Evolutionary conservation across 164 flowering plant genomes (phyloP).

Genomic region (Magnolia officinalis): DNA sequence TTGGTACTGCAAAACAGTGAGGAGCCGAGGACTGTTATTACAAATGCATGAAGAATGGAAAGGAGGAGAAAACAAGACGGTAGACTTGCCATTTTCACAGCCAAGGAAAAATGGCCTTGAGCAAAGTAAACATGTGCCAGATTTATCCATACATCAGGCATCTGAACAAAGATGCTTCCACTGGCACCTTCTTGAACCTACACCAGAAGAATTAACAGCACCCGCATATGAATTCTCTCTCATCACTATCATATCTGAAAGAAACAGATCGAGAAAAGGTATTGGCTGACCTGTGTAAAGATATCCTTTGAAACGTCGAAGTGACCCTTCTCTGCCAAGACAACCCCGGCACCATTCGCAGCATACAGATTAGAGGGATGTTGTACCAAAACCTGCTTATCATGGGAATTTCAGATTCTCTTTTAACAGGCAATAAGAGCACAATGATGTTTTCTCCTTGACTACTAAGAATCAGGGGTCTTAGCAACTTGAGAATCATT

Average conservation of each 20-base stretch:
- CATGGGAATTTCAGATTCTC: not conserved
- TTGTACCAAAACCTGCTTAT: constrained; percentile 64
- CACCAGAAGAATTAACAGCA: constrained; percentile 3
- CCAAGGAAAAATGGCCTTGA: constrained; percentile 87
- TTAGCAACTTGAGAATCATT: no score
- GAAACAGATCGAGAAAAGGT: not conserved
- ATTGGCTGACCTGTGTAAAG: constrained; percentile 68
- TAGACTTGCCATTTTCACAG: constrained; percentile 79
- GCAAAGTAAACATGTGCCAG: constrained; percentile 97
- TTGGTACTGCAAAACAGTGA: constrained; percentile 66
- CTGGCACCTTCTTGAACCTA: constrained; percentile 99
- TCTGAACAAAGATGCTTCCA: constrained; percentile 87
- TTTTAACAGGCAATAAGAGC: not conserved
- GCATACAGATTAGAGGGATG: constrained; percentile 82
- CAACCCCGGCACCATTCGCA: constrained; percentile 93
- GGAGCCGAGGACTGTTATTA: not conserved
- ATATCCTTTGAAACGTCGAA: constrained; percentile 93
- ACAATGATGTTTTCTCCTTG: no score
- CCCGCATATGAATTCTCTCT: not conserved
- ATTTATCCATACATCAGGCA: constrained; percentile 99
- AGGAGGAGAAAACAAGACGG: not conserved
- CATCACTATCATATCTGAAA: not conserved
- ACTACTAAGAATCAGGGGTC: no score
- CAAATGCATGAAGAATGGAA: not conserved
- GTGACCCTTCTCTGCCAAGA: constrained; percentile 95